Conservation (phyloP, 192 early-diverging fungal species). For the Blastocladiella britannica region DNA sequence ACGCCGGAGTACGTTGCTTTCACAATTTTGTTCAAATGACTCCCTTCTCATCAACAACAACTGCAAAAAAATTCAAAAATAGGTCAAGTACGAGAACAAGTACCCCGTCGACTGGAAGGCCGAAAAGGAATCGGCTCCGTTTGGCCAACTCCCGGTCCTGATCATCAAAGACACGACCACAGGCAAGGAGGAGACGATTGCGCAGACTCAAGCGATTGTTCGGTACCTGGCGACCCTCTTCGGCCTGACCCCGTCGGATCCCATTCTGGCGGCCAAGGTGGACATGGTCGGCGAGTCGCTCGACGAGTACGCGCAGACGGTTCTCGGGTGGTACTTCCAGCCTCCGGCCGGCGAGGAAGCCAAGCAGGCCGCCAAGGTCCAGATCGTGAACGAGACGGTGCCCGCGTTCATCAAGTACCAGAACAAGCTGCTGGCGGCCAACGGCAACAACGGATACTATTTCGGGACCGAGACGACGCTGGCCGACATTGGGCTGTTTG, state of each 20-base stretch:
- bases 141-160: slow-evolving; percentile 27
- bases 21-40: too few relatives aligned
- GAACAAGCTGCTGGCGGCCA: too few relatives aligned
- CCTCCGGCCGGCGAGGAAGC: slow-evolving; percentile 4
- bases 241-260: slow-evolving; percentile 8
- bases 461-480: too few relatives aligned
- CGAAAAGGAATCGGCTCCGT: slow-evolving; percentile 17
- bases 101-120: slow-evolving; percentile 11
- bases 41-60: too few relatives aligned
- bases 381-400: slow-evolving; percentile 4
- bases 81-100: slow-evolving; percentile 4
- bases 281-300: slow-evolving; percentile 10
- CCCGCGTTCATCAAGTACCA: too few relatives aligned
- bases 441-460: too few relatives aligned
- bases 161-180: slow-evolving; percentile 14
- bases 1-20: too few relatives aligned
- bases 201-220: slow-evolving; percentile 21
- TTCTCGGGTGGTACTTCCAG: not conserved
- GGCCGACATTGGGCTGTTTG: too few relatives aligned
- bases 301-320: slow-evolving; percentile 2
- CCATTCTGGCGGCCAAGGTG: slow-evolving; percentile 11
- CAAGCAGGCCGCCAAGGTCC: slow-evolving; percentile 3
- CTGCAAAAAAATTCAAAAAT: too few relatives aligned
- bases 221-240: slow-evolving; percentile 23
- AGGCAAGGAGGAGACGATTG: slow-evolving; percentile 10